Percentiles rank a stretch among this genome's conserved stretches.
Conservation (phyloP, 129 eudicot species). For the Escallonia rubra region DNA sequence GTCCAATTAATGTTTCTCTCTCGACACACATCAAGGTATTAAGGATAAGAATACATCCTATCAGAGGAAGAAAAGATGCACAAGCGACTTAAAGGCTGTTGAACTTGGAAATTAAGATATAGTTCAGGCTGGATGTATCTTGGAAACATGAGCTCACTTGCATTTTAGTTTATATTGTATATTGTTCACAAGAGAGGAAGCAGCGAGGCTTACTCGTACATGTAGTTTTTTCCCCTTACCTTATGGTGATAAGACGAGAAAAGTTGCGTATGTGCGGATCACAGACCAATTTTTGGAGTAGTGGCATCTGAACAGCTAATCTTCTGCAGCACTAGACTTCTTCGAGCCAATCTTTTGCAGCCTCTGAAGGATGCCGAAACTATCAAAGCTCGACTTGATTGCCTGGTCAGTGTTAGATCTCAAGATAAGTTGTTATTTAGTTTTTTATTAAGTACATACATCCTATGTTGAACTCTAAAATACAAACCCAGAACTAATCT, state of each 20-base stretch:
- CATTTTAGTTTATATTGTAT: too few relatives aligned
- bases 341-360: constrained; percentile 96
- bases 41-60: too few relatives aligned
- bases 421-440: too few relatives aligned
- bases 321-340: constrained; percentile 84
- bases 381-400: constrained; percentile 93
- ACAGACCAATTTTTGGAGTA: background rate
- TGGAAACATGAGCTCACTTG: too few relatives aligned
- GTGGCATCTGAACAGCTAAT: background rate
- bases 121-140: too few relatives aligned
- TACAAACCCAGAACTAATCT: constrained; percentile 1
- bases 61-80: too few relatives aligned
- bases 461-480: background rate
- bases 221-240: background rate
- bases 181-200: too few relatives aligned
- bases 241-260: background rate
- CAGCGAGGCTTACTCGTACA: too few relatives aligned
- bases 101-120: too few relatives aligned
- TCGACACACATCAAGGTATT: too few relatives aligned
- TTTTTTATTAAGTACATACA: background rate
- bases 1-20: too few relatives aligned
- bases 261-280: background rate
- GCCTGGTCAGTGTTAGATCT: constrained; percentile 58
- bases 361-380: constrained; percentile 89
- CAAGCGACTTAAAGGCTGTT: too few relatives aligned